Conservation (phyloP, 495 filamentous ascomycete species). For the Annulohypoxylon nitens region DNA sequence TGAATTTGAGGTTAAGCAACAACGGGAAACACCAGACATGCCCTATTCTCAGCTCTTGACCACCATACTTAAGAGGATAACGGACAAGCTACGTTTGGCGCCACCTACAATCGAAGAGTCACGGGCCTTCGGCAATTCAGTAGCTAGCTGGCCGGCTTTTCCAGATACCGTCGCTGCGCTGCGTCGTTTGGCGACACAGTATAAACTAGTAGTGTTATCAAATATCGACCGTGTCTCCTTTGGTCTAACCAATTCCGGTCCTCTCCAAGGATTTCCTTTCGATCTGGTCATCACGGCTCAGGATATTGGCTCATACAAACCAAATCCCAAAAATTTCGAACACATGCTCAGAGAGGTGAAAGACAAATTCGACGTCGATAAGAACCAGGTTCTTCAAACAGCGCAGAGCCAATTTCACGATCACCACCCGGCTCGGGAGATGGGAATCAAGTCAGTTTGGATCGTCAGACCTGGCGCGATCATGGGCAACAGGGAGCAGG, state of each 20-base stretch:
- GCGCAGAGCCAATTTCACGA: slow-evolving; percentile 75
- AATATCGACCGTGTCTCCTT: slow-evolving; percentile 75
- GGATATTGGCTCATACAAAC: slow-evolving; percentile 76
- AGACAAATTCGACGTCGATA: slow-evolving; percentile 63
- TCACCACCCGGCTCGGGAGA: slow-evolving; percentile 68
- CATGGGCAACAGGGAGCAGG: slow-evolving; percentile 50
- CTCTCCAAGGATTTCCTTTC: slow-evolving; percentile 66
- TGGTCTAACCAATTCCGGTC: slow-evolving; percentile 60
- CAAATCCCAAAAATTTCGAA: slow-evolving; percentile 70
- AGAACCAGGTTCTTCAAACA: slow-evolving; percentile 66
- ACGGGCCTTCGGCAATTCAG: slow-evolving; percentile 61
- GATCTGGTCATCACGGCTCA: slow-evolving; percentile 75
- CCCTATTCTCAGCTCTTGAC: slow-evolving; percentile 66
- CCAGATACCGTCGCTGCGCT: slow-evolving; percentile 70
- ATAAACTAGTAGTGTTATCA: slow-evolving; percentile 72
- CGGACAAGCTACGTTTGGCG: slow-evolving; percentile 43
- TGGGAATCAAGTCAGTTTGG: slow-evolving; percentile 70
- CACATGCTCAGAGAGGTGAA: slow-evolving; percentile 66
- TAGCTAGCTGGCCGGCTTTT: slow-evolving; percentile 70
- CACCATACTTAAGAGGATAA: slow-evolving; percentile 51
- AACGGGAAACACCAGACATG: slow-evolving; percentile 61
- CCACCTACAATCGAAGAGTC: slow-evolving; percentile 49
- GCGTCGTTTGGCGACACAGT: slow-evolving; percentile 62
- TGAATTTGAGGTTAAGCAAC: slow-evolving; percentile 52
- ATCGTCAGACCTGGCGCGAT: slow-evolving; percentile 67